phyloP scores from a whole-genome alignment of 371 early-diverging fungal genomes.

The Apophysomyces ossiformis region DNA sequence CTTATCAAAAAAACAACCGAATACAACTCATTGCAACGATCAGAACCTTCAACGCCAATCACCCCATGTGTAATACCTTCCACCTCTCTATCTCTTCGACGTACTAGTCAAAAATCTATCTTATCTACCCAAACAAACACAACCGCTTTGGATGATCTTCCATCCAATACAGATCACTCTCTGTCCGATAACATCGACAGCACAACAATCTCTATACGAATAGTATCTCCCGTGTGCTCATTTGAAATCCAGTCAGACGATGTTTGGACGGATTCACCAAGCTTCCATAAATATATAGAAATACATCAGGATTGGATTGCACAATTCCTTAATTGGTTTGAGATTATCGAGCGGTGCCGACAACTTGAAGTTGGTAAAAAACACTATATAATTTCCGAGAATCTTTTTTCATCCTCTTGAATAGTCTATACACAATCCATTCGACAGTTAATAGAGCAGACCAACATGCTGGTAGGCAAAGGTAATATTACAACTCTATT shows the following conservation, averaged over 20 bases:
- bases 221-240: constrained; percentile 5
- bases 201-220: background rate
- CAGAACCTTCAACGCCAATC: background rate
- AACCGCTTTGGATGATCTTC: background rate
- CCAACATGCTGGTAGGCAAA: background rate
- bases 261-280: constrained; percentile 41
- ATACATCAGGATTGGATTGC: constrained; percentile 28
- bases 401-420: too few species aligned
- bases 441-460: constrained; percentile 9
- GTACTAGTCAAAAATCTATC: constrained; percentile 1
- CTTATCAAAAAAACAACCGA: background rate
- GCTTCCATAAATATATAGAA: constrained; percentile 32
- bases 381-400: too few species aligned
- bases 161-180: background rate
- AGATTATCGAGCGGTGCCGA: constrained; percentile 35
- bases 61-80: background rate
- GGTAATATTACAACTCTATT: background rate
- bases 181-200: background rate
- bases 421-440: constrained; percentile 14
- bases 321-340: constrained; percentile 31
- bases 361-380: constrained; percentile 34
- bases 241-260: constrained; percentile 33
- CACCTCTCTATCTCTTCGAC: background rate
- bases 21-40: background rate
- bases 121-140: background rate